Percentiles rank a stretch among this genome's conserved stretches.
These are phyloP conservation scores for Ustilago trichophora DNA, from an alignment of 1,284 basidiomycete genomes.

Conservation along the genomic window DNA sequence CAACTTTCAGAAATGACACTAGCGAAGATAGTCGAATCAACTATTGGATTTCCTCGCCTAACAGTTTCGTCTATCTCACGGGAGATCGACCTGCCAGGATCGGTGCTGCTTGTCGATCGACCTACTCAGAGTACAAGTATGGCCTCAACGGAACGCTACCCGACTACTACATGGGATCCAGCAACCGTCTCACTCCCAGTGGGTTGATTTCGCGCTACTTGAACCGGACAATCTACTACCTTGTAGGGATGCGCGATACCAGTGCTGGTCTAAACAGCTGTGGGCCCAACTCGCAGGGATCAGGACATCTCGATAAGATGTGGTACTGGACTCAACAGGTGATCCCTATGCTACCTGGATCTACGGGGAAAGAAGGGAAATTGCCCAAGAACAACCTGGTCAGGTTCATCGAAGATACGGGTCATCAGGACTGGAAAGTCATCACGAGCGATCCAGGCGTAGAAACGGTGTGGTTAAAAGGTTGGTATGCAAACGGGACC, in stretches of 20 bases:
- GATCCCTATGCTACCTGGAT: slow-evolving; percentile 46
- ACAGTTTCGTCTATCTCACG: slow-evolving; percentile 57
- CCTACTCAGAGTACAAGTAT: slow-evolving; percentile 61
- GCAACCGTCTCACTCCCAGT: not conserved
- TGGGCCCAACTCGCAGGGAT: slow-evolving; percentile 52
- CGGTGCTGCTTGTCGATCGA: slow-evolving; percentile 15
- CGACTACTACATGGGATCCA: slow-evolving; percentile 23
- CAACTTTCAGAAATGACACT: slow-evolving; percentile 42
- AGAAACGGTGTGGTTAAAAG: slow-evolving; percentile 51
- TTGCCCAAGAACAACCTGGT: slow-evolving; percentile 42
- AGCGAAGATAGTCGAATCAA: slow-evolving; percentile 41
- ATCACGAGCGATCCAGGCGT: slow-evolving; percentile 53
- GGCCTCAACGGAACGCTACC: slow-evolving; percentile 58
- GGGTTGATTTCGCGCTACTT: slow-evolving; percentile 38
- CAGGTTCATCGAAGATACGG: slow-evolving; percentile 30
- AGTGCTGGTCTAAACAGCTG: slow-evolving; percentile 39
- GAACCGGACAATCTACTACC: slow-evolving; percentile 45
- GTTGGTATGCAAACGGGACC: slow-evolving; percentile 39
- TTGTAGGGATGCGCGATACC: slow-evolving; percentile 51
- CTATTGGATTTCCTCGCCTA: slow-evolving; percentile 58
- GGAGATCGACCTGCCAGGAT: slow-evolving; percentile 30
- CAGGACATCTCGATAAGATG: slow-evolving; percentile 54
- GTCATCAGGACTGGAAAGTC: slow-evolving; percentile 52
- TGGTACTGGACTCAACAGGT: slow-evolving; percentile 52
- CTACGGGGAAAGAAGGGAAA: slow-evolving; percentile 22